Base-by-base conservation (phyloP, 1,284 basidiomycete genomes). In the Ustilago lituana region DNA sequence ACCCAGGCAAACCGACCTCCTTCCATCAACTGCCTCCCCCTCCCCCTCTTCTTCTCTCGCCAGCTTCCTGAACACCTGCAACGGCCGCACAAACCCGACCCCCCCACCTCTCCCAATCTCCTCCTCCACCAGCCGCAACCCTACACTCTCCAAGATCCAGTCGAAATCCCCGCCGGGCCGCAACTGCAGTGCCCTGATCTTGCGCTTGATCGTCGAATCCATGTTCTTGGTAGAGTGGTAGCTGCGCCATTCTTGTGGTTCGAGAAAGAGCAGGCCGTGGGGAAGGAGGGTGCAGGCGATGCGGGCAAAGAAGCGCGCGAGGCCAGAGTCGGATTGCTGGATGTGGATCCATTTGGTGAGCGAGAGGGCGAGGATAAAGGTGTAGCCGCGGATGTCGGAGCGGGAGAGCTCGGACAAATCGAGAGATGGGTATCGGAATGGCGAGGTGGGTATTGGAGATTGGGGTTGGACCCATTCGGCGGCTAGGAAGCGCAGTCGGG, bases 261-360 rank as follows among this genome's bases (percentile, higher is more conserved):
- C 62, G 1, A 71, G 36, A 9, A 71, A 39, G 0, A 71, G 23
- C 23, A 50, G 6, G 0, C 58, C 62, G n/a, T 44, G 32, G 0
- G 52, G 37, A 2, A 43, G 33, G 10, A 71, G 56, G 11, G 50
- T 48, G 14, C 6, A 11, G 17, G 32, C 17, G 29, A 66, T 52
- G 14, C 62, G 61, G 1, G 68, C 57, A 19, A 66, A 59, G 19
- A 66, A 50, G 11, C 33, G 50, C 5, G 33, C 14, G 4, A 71
- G 46, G 2, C 68, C 68, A 4, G 11, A 15, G 20, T 71, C 62
- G 10, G 50, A 51, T 10, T 52, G 51, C 10, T 71, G 68, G 32
- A 71, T 57, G 50, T 71, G 62, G 40, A 71, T 56, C 68, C 68
- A 71, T 41, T 71, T 71, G 35, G 69, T 69, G 26, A 75, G 33